Conservation (phyloP, 352 stramenopile genomes). For the Globisporangium nagaii region DNA sequence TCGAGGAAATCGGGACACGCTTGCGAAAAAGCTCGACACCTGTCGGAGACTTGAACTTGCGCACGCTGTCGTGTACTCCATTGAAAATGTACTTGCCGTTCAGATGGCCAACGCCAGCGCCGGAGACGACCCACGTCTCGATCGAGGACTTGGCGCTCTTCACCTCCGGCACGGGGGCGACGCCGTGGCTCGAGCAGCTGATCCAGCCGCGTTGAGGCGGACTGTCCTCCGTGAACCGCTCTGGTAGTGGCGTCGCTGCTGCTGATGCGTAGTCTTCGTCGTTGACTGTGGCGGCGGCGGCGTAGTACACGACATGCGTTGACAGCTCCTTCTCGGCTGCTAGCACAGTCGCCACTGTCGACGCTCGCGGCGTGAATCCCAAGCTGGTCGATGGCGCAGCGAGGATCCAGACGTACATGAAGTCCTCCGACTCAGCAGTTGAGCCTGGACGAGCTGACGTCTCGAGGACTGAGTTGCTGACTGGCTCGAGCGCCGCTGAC, state of each 20-base stretch:
- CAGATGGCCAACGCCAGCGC: constrained; percentile 41
- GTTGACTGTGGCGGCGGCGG: constrained; percentile 26
- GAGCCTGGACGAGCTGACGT: too few species aligned
- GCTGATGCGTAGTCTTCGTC: background rate
- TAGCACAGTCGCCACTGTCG: constrained; percentile 19
- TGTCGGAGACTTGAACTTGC: constrained; percentile 55
- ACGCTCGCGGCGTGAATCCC: constrained; percentile 44
- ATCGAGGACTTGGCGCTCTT: constrained; percentile 36
- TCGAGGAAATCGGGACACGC: constrained; percentile 35
- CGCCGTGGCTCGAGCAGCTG: constrained; percentile 42
- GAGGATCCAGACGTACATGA: constrained; percentile 44
- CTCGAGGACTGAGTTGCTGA: too few species aligned
- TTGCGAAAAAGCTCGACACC: constrained; percentile 77
- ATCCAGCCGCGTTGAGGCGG: constrained; percentile 52
- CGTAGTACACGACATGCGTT: constrained; percentile 66
- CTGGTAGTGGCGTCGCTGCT: too few species aligned
- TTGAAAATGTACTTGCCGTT: constrained; percentile 65
- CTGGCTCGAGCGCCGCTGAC: background rate
- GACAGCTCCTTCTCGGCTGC: constrained; percentile 55
- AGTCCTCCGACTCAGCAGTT: constrained; percentile 16
- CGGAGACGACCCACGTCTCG: constrained; percentile 51
- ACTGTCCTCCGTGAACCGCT: constrained; percentile 11
- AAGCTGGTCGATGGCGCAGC: constrained; percentile 35
- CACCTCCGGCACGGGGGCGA: constrained; percentile 26
- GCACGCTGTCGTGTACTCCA: constrained; percentile 40